Evolutionary conservation across 139 green algal species (phyloP), one percentile per base, ranked within the genome.

Genomic region (Spirogloea muscicola): DNA sequence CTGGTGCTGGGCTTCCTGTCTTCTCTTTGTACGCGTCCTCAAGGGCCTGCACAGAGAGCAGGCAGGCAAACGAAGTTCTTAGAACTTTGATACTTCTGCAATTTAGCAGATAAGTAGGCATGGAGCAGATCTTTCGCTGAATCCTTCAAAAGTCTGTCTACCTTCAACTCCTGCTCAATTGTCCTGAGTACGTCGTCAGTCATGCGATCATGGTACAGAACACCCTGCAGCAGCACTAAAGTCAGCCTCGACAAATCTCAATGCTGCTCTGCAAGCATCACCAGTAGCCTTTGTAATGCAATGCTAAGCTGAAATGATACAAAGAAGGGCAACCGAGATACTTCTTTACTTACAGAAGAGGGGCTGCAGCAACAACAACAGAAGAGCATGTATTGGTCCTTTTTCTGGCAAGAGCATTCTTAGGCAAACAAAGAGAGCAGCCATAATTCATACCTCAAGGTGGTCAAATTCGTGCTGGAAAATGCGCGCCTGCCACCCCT

Each of bases 391-490:
- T 18, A 60, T 9, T n/a, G 13, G 9, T 33, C 31, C 51, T 5
- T 38, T n/a, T 9, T 5, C 7, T 33, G 5, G 9, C 51, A 10
- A 60, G 34, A 9, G 13, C 13, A n/a, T n/a, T n/a, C n/a, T n/a
- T n/a, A n/a, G 51, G 34, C 13, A 60, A 33, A 25, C 13, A 5
- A 60, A 60, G 13, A 60, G 34, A 60, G 7, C 13, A 18, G 7
- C 5, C 51, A 60, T 38, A 18, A 18, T n/a, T 33, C 57, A 38
- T 65, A 76, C 67, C 67, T 98, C 87, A 37, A 97, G 76, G 73
- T 98, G 94, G 83, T 98, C 94, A 55, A 91, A 98, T 80, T 98
- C 95, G 78, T 99, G 95, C 81, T 97, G 92, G 82, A 98, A 98
- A 39, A 98, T 92, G n/a, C 93, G 80, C 3, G 93, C 90, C 31